Evolutionary conservation across 345 rosid genomes (phyloP).

Genomic region (Hibiscus syriacus): DNA sequence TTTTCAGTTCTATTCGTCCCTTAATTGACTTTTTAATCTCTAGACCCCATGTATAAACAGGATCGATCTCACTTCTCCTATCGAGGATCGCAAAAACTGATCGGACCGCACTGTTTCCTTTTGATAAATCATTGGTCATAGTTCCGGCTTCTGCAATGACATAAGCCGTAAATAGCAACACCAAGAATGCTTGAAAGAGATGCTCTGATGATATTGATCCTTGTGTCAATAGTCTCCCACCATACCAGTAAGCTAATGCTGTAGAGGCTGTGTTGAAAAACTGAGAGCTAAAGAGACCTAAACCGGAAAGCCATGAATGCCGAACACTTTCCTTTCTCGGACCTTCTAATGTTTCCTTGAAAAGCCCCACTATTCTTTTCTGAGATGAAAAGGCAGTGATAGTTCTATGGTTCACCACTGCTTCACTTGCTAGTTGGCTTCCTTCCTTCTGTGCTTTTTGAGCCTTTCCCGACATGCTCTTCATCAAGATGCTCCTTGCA

Average conservation of each 20-base stretch:
- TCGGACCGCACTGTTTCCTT: slow-evolving; percentile 42
- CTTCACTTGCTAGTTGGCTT: slow-evolving; percentile 65
- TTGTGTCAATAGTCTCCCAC: slow-evolving; percentile 46
- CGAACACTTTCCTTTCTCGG: slow-evolving; percentile 48
- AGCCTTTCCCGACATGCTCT: slow-evolving; percentile 53
- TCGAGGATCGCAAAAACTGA: slow-evolving; percentile 46
- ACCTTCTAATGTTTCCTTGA: slow-evolving; percentile 42
- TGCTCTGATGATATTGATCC: slow-evolving; percentile 30
- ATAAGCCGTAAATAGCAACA: slow-evolving; percentile 50
- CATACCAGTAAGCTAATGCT: slow-evolving; percentile 58
- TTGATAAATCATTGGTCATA: slow-evolving; percentile 59
- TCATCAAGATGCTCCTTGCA: slow-evolving; percentile 40
- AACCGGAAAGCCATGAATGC: slow-evolving; percentile 50
- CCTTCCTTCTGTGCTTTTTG: slow-evolving; percentile 63
- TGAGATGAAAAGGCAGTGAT: slow-evolving; percentile 70
- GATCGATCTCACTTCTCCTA: slow-evolving; percentile 52
- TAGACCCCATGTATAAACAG: slow-evolving; percentile 18
- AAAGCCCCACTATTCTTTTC: slow-evolving; percentile 47
- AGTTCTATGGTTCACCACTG: slow-evolving; percentile 60
- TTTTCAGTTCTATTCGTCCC: slow-evolving; percentile 44
- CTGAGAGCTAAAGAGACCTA: slow-evolving; percentile 54
- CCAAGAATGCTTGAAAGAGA: slow-evolving; percentile 53
- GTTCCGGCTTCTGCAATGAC: slow-evolving; percentile 68
- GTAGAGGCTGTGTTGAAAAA: slow-evolving; percentile 51
- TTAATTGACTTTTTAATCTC: slow-evolving; percentile 31